Base-by-base conservation (phyloP, 164 flowering plant genomes). In the Tinospora cordifolia region DNA sequence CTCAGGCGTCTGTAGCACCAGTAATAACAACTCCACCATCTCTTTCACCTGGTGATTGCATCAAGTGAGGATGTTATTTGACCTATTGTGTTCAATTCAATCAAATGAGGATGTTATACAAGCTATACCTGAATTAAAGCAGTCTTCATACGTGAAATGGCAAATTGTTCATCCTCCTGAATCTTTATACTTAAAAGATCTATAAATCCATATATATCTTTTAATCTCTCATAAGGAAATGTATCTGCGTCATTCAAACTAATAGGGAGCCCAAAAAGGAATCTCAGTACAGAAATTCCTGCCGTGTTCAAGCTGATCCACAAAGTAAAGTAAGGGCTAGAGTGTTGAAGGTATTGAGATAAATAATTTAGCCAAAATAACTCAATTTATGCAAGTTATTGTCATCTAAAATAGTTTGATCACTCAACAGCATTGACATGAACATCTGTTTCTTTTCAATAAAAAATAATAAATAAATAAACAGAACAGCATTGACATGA, bases 231-330 rank as follows among this genome's bases (percentile, higher is more conserved):
- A 71, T 81, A 81, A 63, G 81, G 72, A 75, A 68, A 74, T 62
- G 68, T 69, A 72, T 79, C 83, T 49, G 12, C 54, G 30, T 66
- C 83, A 75, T 65, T 69, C 21, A 62, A 54, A 74, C 84, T 88
- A 75, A 58, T 54, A 62, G 82, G 73, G 72, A 89, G 66, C 71
- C 98, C 97, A 80, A 88, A 95, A 27, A 95, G 87, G 74, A 44
- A 76, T 78, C 86, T 91, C 69, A 88, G 38, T 30, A 83, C 84
- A 57, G 69, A 75, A 75, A 88, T 72, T 27, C 82, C 84, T 65
- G 85, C 79, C 75, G 67, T 12, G 70, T 85, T 81, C 79, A 88
- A 72, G 73, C 99, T 95, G 82, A 54, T 59, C 39, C 74, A 73
- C 57, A 81, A 38, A 68, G 62, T 19, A 39, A 63, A 38, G 39